These are phyloP conservation scores for Penicillium macrosclerotiorum DNA, from an alignment of 495 filamentous ascomycete species.

Conservation along the genomic window DNA sequence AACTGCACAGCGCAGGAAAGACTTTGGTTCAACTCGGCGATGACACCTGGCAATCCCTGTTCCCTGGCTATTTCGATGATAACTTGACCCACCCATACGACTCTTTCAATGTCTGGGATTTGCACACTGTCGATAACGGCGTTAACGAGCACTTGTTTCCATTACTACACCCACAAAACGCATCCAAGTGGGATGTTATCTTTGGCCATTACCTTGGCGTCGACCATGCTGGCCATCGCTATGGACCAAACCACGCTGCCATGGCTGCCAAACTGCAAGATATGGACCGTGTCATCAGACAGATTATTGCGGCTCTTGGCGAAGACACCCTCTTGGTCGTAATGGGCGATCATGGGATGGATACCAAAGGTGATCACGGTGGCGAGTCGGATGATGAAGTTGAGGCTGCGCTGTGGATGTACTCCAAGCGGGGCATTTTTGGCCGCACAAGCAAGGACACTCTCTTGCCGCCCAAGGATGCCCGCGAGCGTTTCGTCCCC, in stretches of 20 bases:
- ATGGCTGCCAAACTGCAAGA: slow-evolving; percentile 88
- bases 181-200: slow-evolving; percentile 80
- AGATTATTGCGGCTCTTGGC: slow-evolving; percentile 70
- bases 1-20: slow-evolving; percentile 76
- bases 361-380: slow-evolving; percentile 93
- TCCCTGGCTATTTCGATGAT: slow-evolving; percentile 85
- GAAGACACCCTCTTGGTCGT: slow-evolving; percentile 86
- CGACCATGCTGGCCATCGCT: slow-evolving; percentile 95
- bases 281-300: slow-evolving; percentile 79
- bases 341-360: slow-evolving; percentile 99
- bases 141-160: slow-evolving; percentile 93
- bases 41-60: slow-evolving; percentile 92
- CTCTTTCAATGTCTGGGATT: slow-evolving; percentile 97
- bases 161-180: slow-evolving; percentile 61
- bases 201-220: slow-evolving; percentile 94
- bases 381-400: slow-evolving; percentile 95
- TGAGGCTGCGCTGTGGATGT: slow-evolving; percentile 97
- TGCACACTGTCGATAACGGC: slow-evolving; percentile 95
- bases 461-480: slow-evolving; percentile 63
- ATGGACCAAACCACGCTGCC: slow-evolving; percentile 87
- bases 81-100: slow-evolving; percentile 85
- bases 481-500: slow-evolving; percentile 77
- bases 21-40: slow-evolving; percentile 90
- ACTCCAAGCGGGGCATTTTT: slow-evolving; percentile 80
- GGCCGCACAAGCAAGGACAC: slow-evolving; percentile 67